These are phyloP conservation scores for Pichia sp. DNA, from an alignment of 1,139 yeast species.

Conservation along the genomic window DNA sequence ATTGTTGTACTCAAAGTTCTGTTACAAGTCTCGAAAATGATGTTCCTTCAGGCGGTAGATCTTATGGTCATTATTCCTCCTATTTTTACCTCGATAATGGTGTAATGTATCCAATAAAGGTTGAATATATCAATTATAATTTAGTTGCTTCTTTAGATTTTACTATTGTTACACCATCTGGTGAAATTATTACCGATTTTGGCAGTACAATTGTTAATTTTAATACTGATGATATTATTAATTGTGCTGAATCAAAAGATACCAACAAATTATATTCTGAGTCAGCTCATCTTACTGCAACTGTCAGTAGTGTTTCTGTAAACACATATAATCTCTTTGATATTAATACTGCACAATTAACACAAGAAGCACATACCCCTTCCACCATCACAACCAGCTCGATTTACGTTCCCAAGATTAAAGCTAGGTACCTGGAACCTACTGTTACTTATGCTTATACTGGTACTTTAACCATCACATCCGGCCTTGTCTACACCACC, in stretches of 20 bases:
- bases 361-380: no score
- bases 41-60: neutral
- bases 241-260: neutral
- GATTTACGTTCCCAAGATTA: no score
- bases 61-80: neutral
- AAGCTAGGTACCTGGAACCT: no score
- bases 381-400: no score
- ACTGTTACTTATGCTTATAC: no score
- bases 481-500: no score
- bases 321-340: no score
- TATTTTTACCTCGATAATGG: conserved; percentile 4
- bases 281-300: no score
- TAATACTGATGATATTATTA: neutral
- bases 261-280: neutral
- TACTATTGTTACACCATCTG: neutral
- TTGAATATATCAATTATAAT: neutral
- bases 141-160: neutral
- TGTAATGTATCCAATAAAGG: conserved; percentile 4
- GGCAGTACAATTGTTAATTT: conserved; percentile 2
- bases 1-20: conserved; percentile 21
- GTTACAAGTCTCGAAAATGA: neutral
- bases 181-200: neutral
- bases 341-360: no score
- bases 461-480: no score
- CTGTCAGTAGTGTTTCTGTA: no score